Base-by-base conservation (phyloP, 1,284 basidiomycete genomes). In the Fomitopsis betulina region DNA sequence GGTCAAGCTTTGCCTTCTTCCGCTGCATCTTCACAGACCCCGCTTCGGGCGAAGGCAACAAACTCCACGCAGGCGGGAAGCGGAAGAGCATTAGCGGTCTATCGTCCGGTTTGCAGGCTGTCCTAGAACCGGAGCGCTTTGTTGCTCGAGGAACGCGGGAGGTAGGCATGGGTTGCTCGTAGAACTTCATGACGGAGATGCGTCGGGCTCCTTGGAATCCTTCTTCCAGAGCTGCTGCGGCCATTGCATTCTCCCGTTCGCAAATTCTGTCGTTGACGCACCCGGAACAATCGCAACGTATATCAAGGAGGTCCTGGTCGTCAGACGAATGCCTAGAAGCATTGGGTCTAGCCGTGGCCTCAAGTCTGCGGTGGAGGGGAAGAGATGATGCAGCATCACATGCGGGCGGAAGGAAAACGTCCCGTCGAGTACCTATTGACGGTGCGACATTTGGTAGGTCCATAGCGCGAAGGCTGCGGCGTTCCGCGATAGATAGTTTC, bases 11-110 rank as follows among this genome's bases (percentile, higher is more conserved):
- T 2, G 12, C 45, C 12, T 30, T 47, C 45, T 47, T 47, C 13
- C 45, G 45, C 15, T 42, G n/a, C 21, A 21, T 42, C 39, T 8
- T 3, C 39, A 21, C n/a, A 8, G 5, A n/a, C 17, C 21, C 17
- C 38, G 38, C 15, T 15, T 42, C 39, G 39, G 4, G 58, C 1
- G 54, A 33, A 15, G 64, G 64, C 12, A 70, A 61, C 6, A 51
- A 45, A 33, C 59, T 64, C 78, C 77, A 81, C 15, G 76, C 70
- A 2, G 76, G 77, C 1, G 76, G 77, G 1, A 66, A 58, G 7
- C 81, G 78, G 63, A 73, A 79, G 21, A 83, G 75, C 71, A 76
- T 77, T 25, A 80, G 68, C 13, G 63, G 60, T 21, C 71, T 32
- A 17, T 32, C 32, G 7, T 45, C 13, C n/a, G 56, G n/a, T 27